These are phyloP conservation scores for Verticillium isaacii DNA, from an alignment of 2,329 filamentous ascomycete species.

Conservation along the genomic window DNA sequence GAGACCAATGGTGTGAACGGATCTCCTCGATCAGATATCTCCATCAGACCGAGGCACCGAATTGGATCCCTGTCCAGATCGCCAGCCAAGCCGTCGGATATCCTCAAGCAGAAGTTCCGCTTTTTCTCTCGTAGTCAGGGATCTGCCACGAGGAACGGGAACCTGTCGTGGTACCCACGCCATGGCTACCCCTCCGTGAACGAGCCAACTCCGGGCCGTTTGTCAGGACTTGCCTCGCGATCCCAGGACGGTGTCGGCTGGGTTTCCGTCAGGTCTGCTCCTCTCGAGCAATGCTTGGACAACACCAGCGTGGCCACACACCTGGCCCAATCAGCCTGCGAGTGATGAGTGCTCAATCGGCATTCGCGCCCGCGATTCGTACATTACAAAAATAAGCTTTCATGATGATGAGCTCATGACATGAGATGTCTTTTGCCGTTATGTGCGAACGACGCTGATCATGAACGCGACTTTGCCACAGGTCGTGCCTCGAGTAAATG, in stretches of 20 bases:
- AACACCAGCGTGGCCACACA: background rate
- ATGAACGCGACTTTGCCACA: slow-evolving; percentile 8
- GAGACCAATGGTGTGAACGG: background rate
- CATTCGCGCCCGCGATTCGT: background rate
- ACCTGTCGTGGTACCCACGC: background rate
- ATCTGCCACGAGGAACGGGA: background rate
- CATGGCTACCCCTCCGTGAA: background rate
- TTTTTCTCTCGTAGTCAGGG: slow-evolving; percentile 3
- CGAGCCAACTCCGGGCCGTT: background rate
- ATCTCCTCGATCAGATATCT: slow-evolving; percentile 1
- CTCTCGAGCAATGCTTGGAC: background rate
- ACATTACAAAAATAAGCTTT: slow-evolving; percentile 7
- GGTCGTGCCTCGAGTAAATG: background rate
- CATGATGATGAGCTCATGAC: slow-evolving; percentile 1
- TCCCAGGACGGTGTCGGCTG: background rate
- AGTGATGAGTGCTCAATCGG: too few species aligned
- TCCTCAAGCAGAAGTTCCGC: slow-evolving; percentile 11
- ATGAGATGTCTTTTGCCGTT: slow-evolving; percentile 1
- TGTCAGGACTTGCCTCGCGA: background rate
- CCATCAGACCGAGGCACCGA: slow-evolving; percentile 10
- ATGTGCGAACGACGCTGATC: slow-evolving; percentile 1
- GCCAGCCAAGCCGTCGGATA: slow-evolving; percentile 13
- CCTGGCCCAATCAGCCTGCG: too few species aligned
- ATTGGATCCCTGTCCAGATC: slow-evolving; percentile 11
- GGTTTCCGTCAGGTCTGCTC: background rate